A percentile compares a stretch with the other conserved stretches of the same genome.
These are phyloP conservation scores for Argentina anserina DNA, from an alignment of 306 rosid species.

Conservation along the genomic window DNA sequence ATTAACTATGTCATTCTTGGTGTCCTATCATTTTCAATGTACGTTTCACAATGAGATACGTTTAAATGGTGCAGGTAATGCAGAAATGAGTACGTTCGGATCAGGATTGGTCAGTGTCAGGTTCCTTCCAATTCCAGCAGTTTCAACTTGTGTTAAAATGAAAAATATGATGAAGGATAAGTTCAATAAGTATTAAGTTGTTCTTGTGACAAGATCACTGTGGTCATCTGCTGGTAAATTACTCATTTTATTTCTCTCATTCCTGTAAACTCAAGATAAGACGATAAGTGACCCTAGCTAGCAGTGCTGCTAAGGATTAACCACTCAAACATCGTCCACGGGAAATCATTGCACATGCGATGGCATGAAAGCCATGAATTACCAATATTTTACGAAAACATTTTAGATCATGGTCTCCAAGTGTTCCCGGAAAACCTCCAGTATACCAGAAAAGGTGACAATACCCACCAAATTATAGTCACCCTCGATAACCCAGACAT, in stretches of 20 bases:
- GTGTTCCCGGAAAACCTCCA: conserved; percentile 80
- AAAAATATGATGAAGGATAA: too few species aligned
- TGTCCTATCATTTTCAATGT: not conserved
- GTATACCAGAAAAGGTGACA: conserved; percentile 69
- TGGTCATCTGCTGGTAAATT: not conserved
- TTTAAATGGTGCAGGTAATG: not conserved
- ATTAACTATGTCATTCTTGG: not conserved
- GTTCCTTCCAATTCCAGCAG: not conserved
- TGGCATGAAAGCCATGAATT: too few species aligned
- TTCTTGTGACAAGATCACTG: not conserved
- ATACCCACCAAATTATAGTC: conserved; percentile 80
- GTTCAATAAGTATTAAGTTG: not conserved
- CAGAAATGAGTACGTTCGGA: not conserved
- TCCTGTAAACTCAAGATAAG: not conserved
- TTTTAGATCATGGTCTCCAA: conserved; percentile 32
- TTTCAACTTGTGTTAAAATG: too few species aligned
- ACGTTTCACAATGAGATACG: not conserved
- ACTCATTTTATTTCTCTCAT: not conserved
- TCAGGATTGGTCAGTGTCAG: not conserved
- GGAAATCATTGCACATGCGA: not conserved
- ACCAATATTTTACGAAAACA: not conserved
- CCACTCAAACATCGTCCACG: not conserved
- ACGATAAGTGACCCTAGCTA: not conserved
- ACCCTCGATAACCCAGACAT: conserved; percentile 92
- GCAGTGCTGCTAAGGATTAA: not conserved